A percentile compares a stretch with the other conserved stretches of the same genome.
Evolutionary conservation across 2,329 filamentous ascomycete species (phyloP).

Genomic region (Hypoxylon sp.): DNA sequence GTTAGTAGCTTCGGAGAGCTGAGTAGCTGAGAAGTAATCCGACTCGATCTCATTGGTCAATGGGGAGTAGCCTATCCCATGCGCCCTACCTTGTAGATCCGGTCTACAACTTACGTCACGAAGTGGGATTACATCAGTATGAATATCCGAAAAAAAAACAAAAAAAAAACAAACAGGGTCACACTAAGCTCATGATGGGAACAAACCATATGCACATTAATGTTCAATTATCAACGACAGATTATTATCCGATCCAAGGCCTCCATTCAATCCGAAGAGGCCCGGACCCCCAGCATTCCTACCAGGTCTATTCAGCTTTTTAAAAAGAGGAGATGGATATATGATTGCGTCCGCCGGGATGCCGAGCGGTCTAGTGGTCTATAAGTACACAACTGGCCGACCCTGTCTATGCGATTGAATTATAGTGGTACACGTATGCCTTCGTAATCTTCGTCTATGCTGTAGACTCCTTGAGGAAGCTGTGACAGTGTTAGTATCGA

Average conservation of each 20-base stretch:
- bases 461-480: conserved; percentile 77
- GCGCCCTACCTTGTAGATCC: not conserved
- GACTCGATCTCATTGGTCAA: conserved; percentile 12
- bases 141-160: not conserved
- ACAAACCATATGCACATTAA: conserved; percentile 6
- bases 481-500: conserved; percentile 45
- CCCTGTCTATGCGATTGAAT: conserved; percentile 50
- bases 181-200: not conserved
- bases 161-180: not conserved
- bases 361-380: conserved; percentile 51
- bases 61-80: not conserved
- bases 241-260: conserved; percentile 36
- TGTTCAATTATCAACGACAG: conserved; percentile 32
- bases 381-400: conserved; percentile 51
- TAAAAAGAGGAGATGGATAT: conserved; percentile 51
- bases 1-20: not conserved
- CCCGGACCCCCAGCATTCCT: conserved; percentile 39
- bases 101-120: conserved; percentile 16
- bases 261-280: conserved; percentile 14
- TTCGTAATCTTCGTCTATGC: conserved; percentile 64
- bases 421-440: conserved; percentile 53
- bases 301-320: conserved; percentile 26
- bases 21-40: not conserved
- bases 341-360: conserved; percentile 44
- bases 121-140: not conserved